Conservation (phyloP, 176 grass and related monocot species). For the Rhynchospora pubera region DNA sequence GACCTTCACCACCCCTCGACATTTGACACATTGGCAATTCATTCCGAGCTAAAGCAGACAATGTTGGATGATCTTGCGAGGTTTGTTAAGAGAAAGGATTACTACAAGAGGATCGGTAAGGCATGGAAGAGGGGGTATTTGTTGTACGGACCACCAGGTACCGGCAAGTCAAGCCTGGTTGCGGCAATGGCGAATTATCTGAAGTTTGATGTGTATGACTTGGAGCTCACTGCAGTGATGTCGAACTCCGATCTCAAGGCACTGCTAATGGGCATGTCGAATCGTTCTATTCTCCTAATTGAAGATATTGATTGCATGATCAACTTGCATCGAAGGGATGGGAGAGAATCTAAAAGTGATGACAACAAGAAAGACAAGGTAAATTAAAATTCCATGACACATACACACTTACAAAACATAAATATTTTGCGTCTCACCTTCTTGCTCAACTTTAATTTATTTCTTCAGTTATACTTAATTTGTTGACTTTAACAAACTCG, state of each 20-base stretch:
- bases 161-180: conserved; percentile 89
- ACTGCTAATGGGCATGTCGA: conserved; percentile 69
- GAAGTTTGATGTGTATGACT: conserved; percentile 84
- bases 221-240: conserved; percentile 61
- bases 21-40: conserved; percentile 75
- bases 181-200: conserved; percentile 94
- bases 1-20: conserved; percentile 78
- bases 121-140: conserved; percentile 90
- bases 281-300: conserved; percentile 76
- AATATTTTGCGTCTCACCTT: too few species aligned
- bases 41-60: conserved; percentile 37
- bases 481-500: too few species aligned
- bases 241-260: conserved; percentile 43
- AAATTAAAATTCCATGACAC: too few species aligned
- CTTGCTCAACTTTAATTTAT: too few species aligned
- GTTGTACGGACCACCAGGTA: conserved; percentile 73
- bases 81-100: conserved; percentile 73
- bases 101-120: conserved; percentile 76
- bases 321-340: conserved; percentile 41
- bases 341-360: conserved; percentile 15
- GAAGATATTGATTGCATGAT: conserved; percentile 86
- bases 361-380: too few species aligned
- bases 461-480: too few species aligned
- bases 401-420: too few species aligned
- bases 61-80: conserved; percentile 73